Conservation (phyloP, 2,329 filamentous ascomycete genomes). For the Septoria petroselini region DNA sequence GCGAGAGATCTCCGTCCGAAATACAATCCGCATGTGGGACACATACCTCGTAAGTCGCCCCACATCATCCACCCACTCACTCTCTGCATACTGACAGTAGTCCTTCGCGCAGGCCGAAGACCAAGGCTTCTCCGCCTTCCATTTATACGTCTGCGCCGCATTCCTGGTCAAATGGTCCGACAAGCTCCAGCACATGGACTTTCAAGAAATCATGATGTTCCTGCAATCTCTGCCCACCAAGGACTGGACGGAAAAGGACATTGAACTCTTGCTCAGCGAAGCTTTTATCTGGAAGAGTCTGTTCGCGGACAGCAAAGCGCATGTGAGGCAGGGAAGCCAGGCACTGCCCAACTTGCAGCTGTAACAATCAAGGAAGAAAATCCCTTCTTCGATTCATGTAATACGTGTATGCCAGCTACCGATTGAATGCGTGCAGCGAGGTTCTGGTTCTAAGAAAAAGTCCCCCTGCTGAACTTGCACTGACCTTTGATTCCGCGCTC, state of each 20-base stretch:
- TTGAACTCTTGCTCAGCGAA: constrained; percentile 90
- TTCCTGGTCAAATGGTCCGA: constrained; percentile 98
- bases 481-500: too few relatives aligned
- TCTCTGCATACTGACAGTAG: constrained; percentile 1
- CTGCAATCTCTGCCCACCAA: constrained; percentile 89
- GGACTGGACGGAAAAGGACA: constrained; percentile 96
- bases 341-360: constrained; percentile 8
- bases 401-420: too few relatives aligned
- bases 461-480: too few relatives aligned
- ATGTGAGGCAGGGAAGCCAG: constrained; percentile 52
- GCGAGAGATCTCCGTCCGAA: constrained; percentile 93
- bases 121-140: constrained; percentile 96
- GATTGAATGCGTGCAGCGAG: too few relatives aligned
- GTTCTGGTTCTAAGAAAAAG: too few relatives aligned
- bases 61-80: neutral
- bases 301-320: constrained; percentile 90
- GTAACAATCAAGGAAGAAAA: neutral
- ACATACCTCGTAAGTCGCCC: constrained; percentile 77
- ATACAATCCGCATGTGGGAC: constrained; percentile 99
- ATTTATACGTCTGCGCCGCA: constrained; percentile 95
- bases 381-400: too few relatives aligned
- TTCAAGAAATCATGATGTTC: constrained; percentile 99
- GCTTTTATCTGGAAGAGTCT: constrained; percentile 98
- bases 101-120: constrained; percentile 74
- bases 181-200: constrained; percentile 94